A percentile compares a stretch with the other conserved stretches of the same genome.
Conservation (phyloP, 768 basidiomycete species). For the Daedalea quercina region DNA sequence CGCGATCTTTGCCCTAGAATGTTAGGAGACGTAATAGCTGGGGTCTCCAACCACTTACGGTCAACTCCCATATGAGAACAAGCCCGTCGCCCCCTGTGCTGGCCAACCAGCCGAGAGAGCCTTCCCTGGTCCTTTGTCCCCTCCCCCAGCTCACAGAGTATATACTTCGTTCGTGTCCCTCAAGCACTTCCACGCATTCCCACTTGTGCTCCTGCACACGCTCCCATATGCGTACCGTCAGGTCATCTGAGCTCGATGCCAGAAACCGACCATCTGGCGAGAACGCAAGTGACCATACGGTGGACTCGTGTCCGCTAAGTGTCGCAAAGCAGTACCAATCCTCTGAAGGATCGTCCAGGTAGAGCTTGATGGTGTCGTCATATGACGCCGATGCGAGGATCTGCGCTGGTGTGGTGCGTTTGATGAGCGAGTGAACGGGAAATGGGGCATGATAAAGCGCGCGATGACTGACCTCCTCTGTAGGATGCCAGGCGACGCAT, state of each 20-base stretch:
- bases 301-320: conserved; percentile 73
- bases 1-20: neutral
- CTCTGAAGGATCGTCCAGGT: conserved; percentile 86
- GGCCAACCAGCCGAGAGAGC: conserved; percentile 72
- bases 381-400: conserved; percentile 96
- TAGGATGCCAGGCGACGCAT: conserved; percentile 90
- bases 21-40: neutral
- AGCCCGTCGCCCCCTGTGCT: conserved; percentile 82
- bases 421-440: conserved; percentile 1
- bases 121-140: conserved; percentile 18
- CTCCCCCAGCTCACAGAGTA: conserved; percentile 76
- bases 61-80: conserved; percentile 75
- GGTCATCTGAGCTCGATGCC: conserved; percentile 83
- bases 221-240: conserved; percentile 81
- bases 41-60: conserved; percentile 8
- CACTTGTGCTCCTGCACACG: conserved; percentile 55
- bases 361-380: conserved; percentile 93
- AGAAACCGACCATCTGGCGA: conserved; percentile 73
- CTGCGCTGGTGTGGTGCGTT: conserved; percentile 34
- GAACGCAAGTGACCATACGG: conserved; percentile 87
- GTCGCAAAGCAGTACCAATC: conserved; percentile 92
- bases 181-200: conserved; percentile 52
- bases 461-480: conserved; percentile 66
- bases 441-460: neutral
- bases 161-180: conserved; percentile 68